Base-by-base conservation (phyloP, 805 yeast genomes). In the Candida methanosorbosa region DNA sequence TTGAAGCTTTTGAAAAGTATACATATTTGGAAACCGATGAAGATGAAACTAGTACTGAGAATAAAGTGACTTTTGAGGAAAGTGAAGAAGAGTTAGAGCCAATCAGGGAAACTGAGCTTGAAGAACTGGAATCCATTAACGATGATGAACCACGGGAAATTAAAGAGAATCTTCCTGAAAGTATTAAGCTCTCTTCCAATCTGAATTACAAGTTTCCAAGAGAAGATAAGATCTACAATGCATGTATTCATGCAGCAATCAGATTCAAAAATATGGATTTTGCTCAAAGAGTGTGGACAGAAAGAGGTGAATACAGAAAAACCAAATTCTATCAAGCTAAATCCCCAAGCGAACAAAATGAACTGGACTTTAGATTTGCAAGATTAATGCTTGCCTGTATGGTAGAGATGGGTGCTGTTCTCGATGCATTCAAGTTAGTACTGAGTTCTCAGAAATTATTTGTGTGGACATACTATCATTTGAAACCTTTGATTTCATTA, bases 241-340 rank as follows among this genome's bases (percentile, higher is more conserved):
- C 78, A 20, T 78, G 82, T 8, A 58, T 85, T 47, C 65, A 70
- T 38, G 90, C 90, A 1, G 83, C 90, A 1, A 68, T 69, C 11
- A 61, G 64, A 31, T 71, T 71, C 48, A 63, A 66, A 27, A 70
- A 78, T 45, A 54, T 67, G 27, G 63, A 62, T 0, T 72, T 81
- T 49, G 88, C 87, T 4, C 75, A 75, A 37, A 54, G 58, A 18
- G 63, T 83, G 1, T 87, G 95, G 94, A 55, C 59, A 2, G 94
- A 83, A 48, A 71, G 97, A 47, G 96, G 96, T 2, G 40, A 52
- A 17, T 86, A 69, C 57, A 64, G 96, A 34, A 73, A 72, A 38
- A 66, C 82, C 0, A 18, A 31, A 0, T 42, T 44, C 3, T 87
- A 81, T 62, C 70, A 64, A 34, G 25, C 37, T 0, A 48, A 75